Evolutionary conservation across 1,139 yeast species (phyloP), one percentile per base, ranked within the genome.

Genomic region (Saccharomycopsis hybrid): DNA sequence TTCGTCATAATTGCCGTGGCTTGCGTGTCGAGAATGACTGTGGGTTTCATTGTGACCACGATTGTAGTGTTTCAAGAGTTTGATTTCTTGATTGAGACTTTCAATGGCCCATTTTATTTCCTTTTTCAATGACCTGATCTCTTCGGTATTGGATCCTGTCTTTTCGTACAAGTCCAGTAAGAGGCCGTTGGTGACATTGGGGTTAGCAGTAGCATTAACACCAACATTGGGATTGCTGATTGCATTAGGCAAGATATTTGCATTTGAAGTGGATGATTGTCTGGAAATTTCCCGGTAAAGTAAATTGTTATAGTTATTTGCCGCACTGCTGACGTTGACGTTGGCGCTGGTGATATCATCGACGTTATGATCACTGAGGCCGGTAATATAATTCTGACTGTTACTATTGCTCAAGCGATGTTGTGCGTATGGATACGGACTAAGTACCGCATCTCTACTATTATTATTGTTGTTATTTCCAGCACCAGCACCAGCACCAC

Each of bases 101-200:
- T 49, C 52, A 27, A 49, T 40, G n/a, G 52, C 52, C 52, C 52
- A 49, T n/a, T 41, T 49, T 36, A 45, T 45, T 29, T 49, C 52
- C 24, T 41, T 39, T 35, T 41, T 49, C 33, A 49, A 25, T 18
- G 35, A 11, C 11, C 35, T 27, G 9, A 49, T 27, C 24, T 49
- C 52, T 13, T 43, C 40, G n/a, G 3, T 24, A 27, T 44, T 43
- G 11, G 13, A 28, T 30, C 33, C 44, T 13, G 46, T 41, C 18
- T 44, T 43, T 4, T 48, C 48, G 35, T 48, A 48, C 8, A 39
- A 40, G 5, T 48, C 47, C 25, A 32, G 36, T 5, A 49, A 35
- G n/a, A 38, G 33, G 30, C 18, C n/a, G 11, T 32, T 30, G 31
- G 25, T 31, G 36, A 13, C 5, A n/a, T 41, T 41, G n/a, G n/a